A percentile compares a stretch with the other conserved stretches of the same genome.
phyloP scores from a whole-genome alignment of 2,329 filamentous ascomycete genomes.

The Diaporthe helianthi region DNA sequence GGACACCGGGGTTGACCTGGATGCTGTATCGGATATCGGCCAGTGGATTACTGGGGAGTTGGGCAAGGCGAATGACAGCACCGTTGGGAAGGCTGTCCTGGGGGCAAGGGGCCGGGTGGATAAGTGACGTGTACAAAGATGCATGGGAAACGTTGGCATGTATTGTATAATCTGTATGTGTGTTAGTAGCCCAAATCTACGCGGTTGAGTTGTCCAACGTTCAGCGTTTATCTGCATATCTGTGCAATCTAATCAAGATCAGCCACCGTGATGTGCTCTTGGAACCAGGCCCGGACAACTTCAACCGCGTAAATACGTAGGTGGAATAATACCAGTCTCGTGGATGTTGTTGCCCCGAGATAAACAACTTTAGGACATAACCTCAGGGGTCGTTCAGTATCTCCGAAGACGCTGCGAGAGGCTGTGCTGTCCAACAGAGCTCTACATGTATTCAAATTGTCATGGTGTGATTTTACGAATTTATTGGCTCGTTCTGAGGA shows the following conservation, averaged over 20 bases:
- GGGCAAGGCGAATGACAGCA: constrained; percentile 68
- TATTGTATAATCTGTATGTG: neutral
- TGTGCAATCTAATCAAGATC: neutral
- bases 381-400: neutral
- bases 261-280: neutral
- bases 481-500: neutral
- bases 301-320: no score
- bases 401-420: no score
- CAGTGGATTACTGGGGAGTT: constrained; percentile 73
- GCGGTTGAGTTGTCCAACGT: neutral
- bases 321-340: no score
- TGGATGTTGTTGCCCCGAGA: neutral
- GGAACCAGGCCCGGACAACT: neutral
- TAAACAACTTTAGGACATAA: no score
- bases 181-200: neutral
- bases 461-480: neutral
- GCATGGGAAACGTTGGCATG: neutral
- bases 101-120: constrained; percentile 49
- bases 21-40: constrained; percentile 72
- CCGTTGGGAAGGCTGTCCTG: constrained; percentile 70
- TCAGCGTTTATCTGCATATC: neutral
- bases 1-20: constrained; percentile 74
- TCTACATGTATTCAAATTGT: neutral
- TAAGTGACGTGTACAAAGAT: constrained; percentile 1
- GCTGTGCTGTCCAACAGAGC: neutral